Base-by-base conservation (phyloP, 805 yeast genomes). In the Middelhovenomyces tepae region DNA sequence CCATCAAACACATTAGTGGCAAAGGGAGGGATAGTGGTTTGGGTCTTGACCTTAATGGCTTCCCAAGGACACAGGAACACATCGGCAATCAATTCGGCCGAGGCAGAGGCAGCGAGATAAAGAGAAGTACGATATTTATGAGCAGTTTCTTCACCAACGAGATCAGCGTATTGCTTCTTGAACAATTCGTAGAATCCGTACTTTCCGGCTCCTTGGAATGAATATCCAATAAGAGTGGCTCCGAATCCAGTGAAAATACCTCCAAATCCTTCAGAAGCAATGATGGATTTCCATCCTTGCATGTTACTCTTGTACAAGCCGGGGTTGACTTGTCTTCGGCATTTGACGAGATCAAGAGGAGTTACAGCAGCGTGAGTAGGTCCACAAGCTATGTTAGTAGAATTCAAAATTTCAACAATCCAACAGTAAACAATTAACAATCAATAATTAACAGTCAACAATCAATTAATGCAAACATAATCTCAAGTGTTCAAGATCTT, bases 351-450 rank as follows among this genome's bases (percentile, higher is more conserved):
- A 59, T 83, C 94, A 37, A 83, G 63, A 2, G 95, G 95, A 1
- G 94, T 79, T 14, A 86, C 86, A 2, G 77, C 70, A 1, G 91
- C 72, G 56, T 85, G 95, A 3, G 95, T 85, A 16, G 94, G 93
- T 4, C 94, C 94, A 65, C 94, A 84, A 0, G 94, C 94, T 28
- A 33, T 19, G 10, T 7, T 11, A 16, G 27, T 5, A 20, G 22
- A 20, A 22, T 9, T 21, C 23, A 21, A 21, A 21, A 21, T 15
- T 15, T n/a, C n/a, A n/a, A n/a, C n/a, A n/a, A n/a, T n/a, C n/a
- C n/a, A n/a, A n/a, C n/a, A n/a, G n/a, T n/a, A n/a, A n/a, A n/a
- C n/a, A 23, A 23, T 11, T 23, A 23, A 7, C 5, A 11, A 20
- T 20, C 8, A 10, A 20, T 8, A 20, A 10, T 20, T 8, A 8